Conservation (phyloP, 2,329 filamentous ascomycete genomes). For the Diaporthe citri region DNA sequence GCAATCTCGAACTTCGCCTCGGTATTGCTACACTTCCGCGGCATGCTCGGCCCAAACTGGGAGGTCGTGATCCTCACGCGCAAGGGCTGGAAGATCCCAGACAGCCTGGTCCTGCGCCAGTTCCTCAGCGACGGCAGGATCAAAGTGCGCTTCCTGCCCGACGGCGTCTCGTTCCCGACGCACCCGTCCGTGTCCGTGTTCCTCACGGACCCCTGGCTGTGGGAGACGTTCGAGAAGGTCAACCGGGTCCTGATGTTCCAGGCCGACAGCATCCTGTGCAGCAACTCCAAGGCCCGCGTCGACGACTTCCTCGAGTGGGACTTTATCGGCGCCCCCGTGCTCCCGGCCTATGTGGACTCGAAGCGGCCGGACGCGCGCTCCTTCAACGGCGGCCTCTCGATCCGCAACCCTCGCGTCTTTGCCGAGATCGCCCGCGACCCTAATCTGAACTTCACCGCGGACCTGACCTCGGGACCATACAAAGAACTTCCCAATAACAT, state of each 20-base stretch:
- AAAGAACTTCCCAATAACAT: slow-evolving; percentile 11
- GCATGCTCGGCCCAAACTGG: slow-evolving; percentile 28
- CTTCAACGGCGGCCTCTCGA: slow-evolving; percentile 50
- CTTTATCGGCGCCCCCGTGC: slow-evolving; percentile 49
- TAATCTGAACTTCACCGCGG: slow-evolving; percentile 15
- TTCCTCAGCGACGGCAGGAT: slow-evolving; percentile 48
- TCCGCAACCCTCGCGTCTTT: slow-evolving; percentile 48
- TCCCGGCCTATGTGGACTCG: slow-evolving; percentile 19
- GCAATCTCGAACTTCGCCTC: slow-evolving; percentile 29
- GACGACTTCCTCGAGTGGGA: slow-evolving; percentile 54
- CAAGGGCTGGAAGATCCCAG: slow-evolving; percentile 12
- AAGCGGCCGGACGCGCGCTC: slow-evolving; percentile 37
- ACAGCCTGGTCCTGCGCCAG: neutral
- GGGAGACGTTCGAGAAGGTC: slow-evolving; percentile 51
- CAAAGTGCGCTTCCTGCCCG: slow-evolving; percentile 53
- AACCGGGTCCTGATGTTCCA: slow-evolving; percentile 54
- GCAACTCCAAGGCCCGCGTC: slow-evolving; percentile 45
- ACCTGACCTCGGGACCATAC: neutral
- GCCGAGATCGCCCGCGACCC: slow-evolving; percentile 37
- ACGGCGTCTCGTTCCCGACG: slow-evolving; percentile 48
- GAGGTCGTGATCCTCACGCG: slow-evolving; percentile 33
- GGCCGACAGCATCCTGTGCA: slow-evolving; percentile 53
- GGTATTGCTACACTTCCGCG: slow-evolving; percentile 29
- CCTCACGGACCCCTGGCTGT: slow-evolving; percentile 51
- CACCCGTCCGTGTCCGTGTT: slow-evolving; percentile 53